Base-by-base conservation (phyloP, 225 moss, liverwort and hornwort species). In the Anthoceros angustus region DNA sequence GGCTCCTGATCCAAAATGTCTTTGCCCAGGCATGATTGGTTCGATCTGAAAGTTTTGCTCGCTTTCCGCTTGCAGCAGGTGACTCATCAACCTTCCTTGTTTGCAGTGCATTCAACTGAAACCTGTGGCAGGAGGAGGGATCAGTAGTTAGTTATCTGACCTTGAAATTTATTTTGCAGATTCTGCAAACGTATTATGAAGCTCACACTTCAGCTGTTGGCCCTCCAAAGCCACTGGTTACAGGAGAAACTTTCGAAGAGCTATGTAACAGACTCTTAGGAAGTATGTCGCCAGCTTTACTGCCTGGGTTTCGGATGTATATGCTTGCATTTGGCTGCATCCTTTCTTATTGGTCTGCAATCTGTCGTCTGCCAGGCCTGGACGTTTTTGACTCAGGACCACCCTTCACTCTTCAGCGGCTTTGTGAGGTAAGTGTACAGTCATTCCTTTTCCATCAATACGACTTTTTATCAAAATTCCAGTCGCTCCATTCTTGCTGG, bases 371-470 rank as follows among this genome's bases (percentile, higher is more conserved):
- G 40, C 69, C 87, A 90, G 81, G 79, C 50, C 73, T 86, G 72
- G 80, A 88, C 65, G 74, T 79, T 16, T 90, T 90, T 46, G 83
- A 73, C 24, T 76, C 81, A 16, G 94, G 90, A 74, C 86, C 94
- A 24, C 94, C 88, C 69, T 94, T 90, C 75, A 94, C 94, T 61
- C 74, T 78, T 66, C 94, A 94, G 71, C 86, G 90, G 55, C 73
- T 94, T 23, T 88, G 90, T 63, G 94, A 90, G 90, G 83, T 83
- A n/a, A n/a, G n/a, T n/a, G n/a, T n/a, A n/a, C n/a, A n/a, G n/a
- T n/a, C n/a, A 32, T 32, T 32, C 32, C 32, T 32, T 32, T 32
- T 4, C 32, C 32, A 32, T 32, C 32, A 32, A 32, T 32, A 1
- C 2, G 32, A 32, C 2, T 32, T 32, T 32, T 32, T 32, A 32